A percentile compares a stretch with the other conserved stretches of the same genome.
Conservation (phyloP, 768 basidiomycete genomes). For the Boletus patriciae region DNA sequence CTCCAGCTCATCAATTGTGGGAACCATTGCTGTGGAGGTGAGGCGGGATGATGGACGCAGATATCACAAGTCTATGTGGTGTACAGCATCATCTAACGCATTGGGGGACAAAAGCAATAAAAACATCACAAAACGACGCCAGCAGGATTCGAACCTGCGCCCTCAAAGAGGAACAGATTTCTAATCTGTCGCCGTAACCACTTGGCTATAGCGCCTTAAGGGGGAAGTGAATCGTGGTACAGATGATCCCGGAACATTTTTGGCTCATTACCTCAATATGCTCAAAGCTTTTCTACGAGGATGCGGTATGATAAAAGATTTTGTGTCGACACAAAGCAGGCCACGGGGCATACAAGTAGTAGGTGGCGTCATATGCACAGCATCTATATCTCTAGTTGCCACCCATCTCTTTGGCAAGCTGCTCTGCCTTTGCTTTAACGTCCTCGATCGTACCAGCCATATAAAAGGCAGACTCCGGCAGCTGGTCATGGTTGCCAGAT, state of each 20-base stretch:
- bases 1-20: conserved; percentile 65
- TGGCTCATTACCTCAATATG: too few relatives aligned
- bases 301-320: conserved; percentile 8
- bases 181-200: conserved; percentile 80
- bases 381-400: conserved; percentile 36
- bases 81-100: conserved; percentile 17
- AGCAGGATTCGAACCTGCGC: conserved; percentile 71
- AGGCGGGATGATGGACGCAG: not conserved
- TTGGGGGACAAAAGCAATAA: not conserved
- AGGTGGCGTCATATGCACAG: conserved; percentile 14
- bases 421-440: conserved; percentile 95
- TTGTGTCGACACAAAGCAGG: conserved; percentile 9
- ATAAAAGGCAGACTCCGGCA: conserved; percentile 98
- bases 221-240: fast-evolving
- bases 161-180: conserved; percentile 71
- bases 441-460: conserved; percentile 98
- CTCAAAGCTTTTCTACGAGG: not conserved
- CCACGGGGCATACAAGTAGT: not conserved
- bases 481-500: conserved; percentile 78
- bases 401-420: conserved; percentile 92
- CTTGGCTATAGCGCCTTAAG: conserved; percentile 69
- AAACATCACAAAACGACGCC: conserved; percentile 42
- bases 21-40: conserved; percentile 25
- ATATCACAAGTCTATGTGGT: not conserved
- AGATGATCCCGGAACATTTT: too few relatives aligned